Evolutionary conservation across 2,329 filamentous ascomycete species (phyloP).

Genomic region (Diaporthe sp.): DNA sequence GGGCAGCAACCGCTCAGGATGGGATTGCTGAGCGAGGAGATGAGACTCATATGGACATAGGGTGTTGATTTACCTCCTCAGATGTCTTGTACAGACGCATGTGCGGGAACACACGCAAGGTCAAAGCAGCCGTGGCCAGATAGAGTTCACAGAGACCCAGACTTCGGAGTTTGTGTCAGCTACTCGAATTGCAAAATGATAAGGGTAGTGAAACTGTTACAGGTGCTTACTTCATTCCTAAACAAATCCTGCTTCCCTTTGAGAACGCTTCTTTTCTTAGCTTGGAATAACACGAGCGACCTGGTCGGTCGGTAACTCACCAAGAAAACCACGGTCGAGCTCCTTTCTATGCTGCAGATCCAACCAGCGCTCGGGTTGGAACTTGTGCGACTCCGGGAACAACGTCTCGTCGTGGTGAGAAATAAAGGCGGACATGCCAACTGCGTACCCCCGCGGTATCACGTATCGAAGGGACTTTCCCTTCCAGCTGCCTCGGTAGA

Average conservation of each 20-base stretch:
- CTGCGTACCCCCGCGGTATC: slow-evolving; percentile 44
- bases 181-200: not conserved
- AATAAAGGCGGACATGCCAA: slow-evolving; percentile 44
- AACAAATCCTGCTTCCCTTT: slow-evolving; percentile 46
- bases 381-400: slow-evolving; percentile 44
- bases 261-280: slow-evolving; percentile 39
- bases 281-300: not conserved
- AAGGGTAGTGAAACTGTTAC: no score
- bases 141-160: slow-evolving; percentile 43
- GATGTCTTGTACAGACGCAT: slow-evolving; percentile 42
- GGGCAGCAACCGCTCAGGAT: not conserved
- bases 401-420: slow-evolving; percentile 44
- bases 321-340: slow-evolving; percentile 42
- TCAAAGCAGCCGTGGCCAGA: slow-evolving; percentile 40
- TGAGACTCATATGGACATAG: not conserved
- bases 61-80: slow-evolving; percentile 24
- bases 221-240: slow-evolving; percentile 47
- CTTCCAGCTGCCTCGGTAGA: slow-evolving; percentile 10
- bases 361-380: slow-evolving; percentile 46
- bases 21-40: not conserved
- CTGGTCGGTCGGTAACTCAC: not conserved
- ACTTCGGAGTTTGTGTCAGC: slow-evolving; percentile 25
- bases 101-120: slow-evolving; percentile 40
- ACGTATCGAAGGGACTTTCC: slow-evolving; percentile 37
- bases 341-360: slow-evolving; percentile 35